A percentile compares a stretch with the other conserved stretches of the same genome.
These are phyloP conservation scores for Clarireedia monteithiana DNA, from an alignment of 2,329 filamentous ascomycete genomes.

Conservation along the genomic window DNA sequence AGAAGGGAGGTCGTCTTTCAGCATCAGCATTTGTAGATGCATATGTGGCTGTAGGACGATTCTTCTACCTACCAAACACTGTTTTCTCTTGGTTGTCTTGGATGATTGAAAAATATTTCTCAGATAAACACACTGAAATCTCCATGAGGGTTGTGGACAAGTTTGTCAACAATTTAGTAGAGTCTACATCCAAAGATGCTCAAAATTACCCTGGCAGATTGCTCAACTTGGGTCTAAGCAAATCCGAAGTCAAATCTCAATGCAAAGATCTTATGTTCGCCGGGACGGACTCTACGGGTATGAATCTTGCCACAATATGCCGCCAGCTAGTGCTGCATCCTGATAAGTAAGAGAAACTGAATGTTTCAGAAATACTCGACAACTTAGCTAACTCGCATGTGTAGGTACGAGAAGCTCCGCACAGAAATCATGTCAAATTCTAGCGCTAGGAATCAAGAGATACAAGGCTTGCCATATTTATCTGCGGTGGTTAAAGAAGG, in stretches of 20 bases:
- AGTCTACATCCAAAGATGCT: conserved; percentile 26
- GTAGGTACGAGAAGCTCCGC: conserved; percentile 30
- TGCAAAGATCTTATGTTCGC: conserved; percentile 48
- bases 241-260: conserved; percentile 39
- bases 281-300: conserved; percentile 45
- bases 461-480: conserved; percentile 36
- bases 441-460: conserved; percentile 23
- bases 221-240: conserved; percentile 35
- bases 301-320: conserved; percentile 41
- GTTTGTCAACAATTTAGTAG: conserved; percentile 35
- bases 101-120: conserved; percentile 31
- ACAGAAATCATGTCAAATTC: conserved; percentile 28
- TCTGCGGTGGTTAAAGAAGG: conserved; percentile 42
- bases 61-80: conserved; percentile 43
- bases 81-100: conserved; percentile 31
- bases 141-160: conserved; percentile 33
- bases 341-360: conserved; percentile 28
- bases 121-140: conserved; percentile 31
- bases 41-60: conserved; percentile 45
- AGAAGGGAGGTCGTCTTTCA: conserved; percentile 30
- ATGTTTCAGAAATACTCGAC: background rate
- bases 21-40: conserved; percentile 45
- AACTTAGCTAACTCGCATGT: background rate
- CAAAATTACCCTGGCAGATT: conserved; percentile 42
- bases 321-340: conserved; percentile 38